phyloP scores from a whole-genome alignment of 768 basidiomycete genomes.

The Erythrobasidium yunnanense region DNA sequence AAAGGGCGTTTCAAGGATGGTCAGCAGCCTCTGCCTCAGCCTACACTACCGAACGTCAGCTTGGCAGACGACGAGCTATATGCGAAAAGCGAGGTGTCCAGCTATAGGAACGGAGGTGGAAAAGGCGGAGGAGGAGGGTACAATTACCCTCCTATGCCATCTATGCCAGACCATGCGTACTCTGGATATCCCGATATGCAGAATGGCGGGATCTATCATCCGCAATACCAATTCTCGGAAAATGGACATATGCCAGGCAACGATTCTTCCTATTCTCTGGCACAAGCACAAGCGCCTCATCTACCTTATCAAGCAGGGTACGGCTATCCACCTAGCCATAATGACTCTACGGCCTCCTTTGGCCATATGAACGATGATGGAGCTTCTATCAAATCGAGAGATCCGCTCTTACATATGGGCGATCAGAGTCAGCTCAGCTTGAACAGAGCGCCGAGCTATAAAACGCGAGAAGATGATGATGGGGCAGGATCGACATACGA shows the following conservation, averaged over 20 bases:
- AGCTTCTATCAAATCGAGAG: too few relatives aligned
- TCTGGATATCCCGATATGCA: background rate
- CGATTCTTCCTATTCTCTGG: conserved; percentile 1
- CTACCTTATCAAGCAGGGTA: too few relatives aligned
- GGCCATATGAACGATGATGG: background rate
- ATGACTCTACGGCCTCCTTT: background rate
- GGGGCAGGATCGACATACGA: background rate
- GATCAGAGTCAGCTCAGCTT: background rate
- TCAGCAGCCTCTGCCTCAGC: conserved; percentile 73
- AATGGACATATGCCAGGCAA: background rate
- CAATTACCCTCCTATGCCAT: conserved; percentile 1
- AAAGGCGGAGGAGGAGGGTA: conserved; percentile 19
- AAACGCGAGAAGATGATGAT: background rate
- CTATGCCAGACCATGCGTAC: conserved; percentile 1
- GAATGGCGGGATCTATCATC: background rate
- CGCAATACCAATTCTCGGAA: conserved; percentile 3
- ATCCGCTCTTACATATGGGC: background rate
- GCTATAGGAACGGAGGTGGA: background rate
- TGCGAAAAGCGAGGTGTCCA: conserved; percentile 1
- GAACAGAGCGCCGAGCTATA: conserved; percentile 1
- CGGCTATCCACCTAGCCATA: background rate
- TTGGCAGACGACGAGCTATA: conserved; percentile 53
- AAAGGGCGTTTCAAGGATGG: conserved; percentile 52
- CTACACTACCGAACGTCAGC: conserved; percentile 86
- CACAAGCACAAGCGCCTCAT: too few relatives aligned